A percentile compares a stretch with the other conserved stretches of the same genome.
Conservation (phyloP, 2,329 filamentous ascomycete species). For the Zymoseptoria crescenta region DNA sequence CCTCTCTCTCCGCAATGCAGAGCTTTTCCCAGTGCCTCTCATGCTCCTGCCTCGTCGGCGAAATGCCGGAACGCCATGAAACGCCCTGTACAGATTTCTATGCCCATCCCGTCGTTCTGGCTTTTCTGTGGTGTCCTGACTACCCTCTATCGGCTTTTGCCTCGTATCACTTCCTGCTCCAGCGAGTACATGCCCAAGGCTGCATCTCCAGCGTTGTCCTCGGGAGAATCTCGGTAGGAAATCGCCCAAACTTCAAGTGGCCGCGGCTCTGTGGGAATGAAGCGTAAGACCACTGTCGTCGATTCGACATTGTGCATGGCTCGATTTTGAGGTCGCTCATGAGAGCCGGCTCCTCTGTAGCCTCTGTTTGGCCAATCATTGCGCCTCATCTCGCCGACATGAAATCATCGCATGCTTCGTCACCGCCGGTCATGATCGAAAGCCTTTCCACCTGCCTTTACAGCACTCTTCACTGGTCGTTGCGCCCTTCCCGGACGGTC, state of each 20-base stretch:
- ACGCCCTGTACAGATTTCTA: constrained; percentile 7
- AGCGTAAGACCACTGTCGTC: not conserved
- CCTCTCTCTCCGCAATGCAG: not conserved
- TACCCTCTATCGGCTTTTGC: not conserved
- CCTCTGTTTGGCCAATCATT: not conserved
- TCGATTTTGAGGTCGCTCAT: not conserved
- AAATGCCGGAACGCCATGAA: not conserved
- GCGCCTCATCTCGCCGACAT: not conserved
- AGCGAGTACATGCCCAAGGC: not conserved
- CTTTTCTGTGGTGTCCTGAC: not conserved
- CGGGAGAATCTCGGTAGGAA: not conserved
- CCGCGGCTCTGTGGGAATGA: not conserved
- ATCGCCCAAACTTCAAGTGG: too few species aligned
- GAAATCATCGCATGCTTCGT: not conserved
- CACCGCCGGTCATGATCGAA: constrained; percentile 17
- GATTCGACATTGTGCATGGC: not conserved
- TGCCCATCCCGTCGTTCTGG: constrained; percentile 1
- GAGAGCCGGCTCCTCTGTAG: not conserved
- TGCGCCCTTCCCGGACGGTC: constrained; percentile 6
- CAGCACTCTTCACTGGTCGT: constrained; percentile 10
- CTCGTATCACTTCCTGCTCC: constrained; percentile 1
- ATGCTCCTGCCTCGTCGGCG: not conserved
- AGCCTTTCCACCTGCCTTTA: constrained; percentile 14
- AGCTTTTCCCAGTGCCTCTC: not conserved
- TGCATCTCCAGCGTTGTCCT: not conserved